Evolutionary conservation across 164 flowering plant species (phyloP).

Genomic region (Stephania japonica): DNA sequence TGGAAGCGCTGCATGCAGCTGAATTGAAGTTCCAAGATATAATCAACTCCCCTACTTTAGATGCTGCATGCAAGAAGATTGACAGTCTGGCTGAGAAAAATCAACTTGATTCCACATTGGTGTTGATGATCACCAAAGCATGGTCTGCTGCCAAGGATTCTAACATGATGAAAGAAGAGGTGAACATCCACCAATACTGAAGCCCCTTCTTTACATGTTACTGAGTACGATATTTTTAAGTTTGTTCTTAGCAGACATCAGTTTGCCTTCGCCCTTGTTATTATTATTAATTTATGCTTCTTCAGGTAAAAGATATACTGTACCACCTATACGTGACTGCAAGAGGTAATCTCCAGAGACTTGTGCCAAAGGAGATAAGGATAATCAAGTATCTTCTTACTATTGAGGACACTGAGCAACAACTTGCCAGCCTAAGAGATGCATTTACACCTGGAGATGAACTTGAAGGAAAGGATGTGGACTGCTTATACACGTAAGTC

Average conservation of each 20-base stretch:
- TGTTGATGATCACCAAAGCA: constrained; percentile 77
- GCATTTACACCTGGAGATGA: constrained; percentile 94
- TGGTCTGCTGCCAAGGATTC: constrained; percentile 90
- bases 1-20: constrained; percentile 68
- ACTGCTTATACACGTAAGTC: constrained; percentile 76
- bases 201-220: neutral
- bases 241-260: neutral
- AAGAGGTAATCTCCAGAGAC: constrained; percentile 64
- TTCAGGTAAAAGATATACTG: constrained; percentile 74
- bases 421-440: constrained; percentile 46
- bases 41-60: constrained; percentile 68
- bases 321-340: constrained; percentile 70
- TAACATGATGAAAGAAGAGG: constrained; percentile 80
- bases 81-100: constrained; percentile 76
- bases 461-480: constrained; percentile 68
- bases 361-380: constrained; percentile 76
- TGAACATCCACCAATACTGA: constrained; percentile 14
- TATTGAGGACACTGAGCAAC: constrained; percentile 74
- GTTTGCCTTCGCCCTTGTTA: neutral
- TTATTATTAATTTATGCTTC: constrained; percentile 1
- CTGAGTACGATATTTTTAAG: neutral
- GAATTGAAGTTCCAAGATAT: constrained; percentile 86
- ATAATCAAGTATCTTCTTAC: constrained; percentile 78
- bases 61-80: constrained; percentile 77
- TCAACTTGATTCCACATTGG: constrained; percentile 74